Base-by-base conservation (phyloP, 2,329 filamentous ascomycete species). In the Sporothrix sp. region DNA sequence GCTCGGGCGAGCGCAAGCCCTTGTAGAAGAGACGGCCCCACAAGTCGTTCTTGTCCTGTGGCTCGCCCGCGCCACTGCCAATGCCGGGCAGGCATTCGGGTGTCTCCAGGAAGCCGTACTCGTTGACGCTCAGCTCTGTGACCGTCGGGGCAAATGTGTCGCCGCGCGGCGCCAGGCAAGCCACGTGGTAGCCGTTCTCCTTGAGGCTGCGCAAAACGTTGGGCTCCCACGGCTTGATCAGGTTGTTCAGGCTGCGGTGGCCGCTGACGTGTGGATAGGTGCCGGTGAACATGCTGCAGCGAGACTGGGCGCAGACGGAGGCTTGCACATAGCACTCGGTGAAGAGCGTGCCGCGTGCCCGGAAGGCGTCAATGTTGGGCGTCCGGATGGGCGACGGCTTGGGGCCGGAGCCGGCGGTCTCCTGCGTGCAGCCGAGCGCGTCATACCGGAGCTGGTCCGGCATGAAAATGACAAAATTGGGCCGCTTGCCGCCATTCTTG, bases 151-250 rank as follows among this genome's bases (percentile, higher is more conserved):
- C 70, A 52, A 71, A 74, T 0, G 63, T 66, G 52, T 73, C 65
- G 0, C 68, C 68, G 4, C 68, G 56, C 0, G 69, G 68, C 0
- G 68, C 65, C 3, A 73, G 64, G 35, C 65, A 74, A 0, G 71
- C 70, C 8, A 74, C 65, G 44, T 74, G 71, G 47, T 74, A 74
- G 0, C 71, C 71, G 0, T 58, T 56, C 36, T 72, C 69, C 45
- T 69, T 70, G 11, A 73, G 52, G 2, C 60, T 65, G 7, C 68
- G 65, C 52, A 74, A 71, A 2, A 74, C 46, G 43, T 74, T 74
- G 1, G 68, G 69, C 54, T 74, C 70, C 68, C 68, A 70, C 0
- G 70, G 70, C 54, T 73, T 73, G 55, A 74, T 66, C 8, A 74
- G 62, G 33, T 71, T 72, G 16, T 73, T 62, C 4, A 73, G 65